Conservation (phyloP, 176 grass and related monocot species). For the Avena atlantica region DNA sequence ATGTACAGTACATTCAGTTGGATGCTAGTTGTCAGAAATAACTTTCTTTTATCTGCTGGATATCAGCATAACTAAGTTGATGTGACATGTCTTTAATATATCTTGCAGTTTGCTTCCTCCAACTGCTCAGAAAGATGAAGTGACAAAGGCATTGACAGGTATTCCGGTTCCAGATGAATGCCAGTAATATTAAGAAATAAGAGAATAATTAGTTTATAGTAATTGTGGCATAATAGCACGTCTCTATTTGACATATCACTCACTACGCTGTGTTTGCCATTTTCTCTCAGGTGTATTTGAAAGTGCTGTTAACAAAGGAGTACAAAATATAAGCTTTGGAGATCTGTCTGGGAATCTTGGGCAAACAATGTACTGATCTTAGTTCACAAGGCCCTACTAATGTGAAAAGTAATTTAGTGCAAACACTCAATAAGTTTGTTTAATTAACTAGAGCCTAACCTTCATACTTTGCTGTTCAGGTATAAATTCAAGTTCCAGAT, state of each 20-base stretch:
- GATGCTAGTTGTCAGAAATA: slow-evolving; percentile 25
- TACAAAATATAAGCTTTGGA: slow-evolving; percentile 96
- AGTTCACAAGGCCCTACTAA: slow-evolving; percentile 30
- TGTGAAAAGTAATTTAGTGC: not conserved
- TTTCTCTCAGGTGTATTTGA: slow-evolving; percentile 86
- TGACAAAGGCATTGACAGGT: slow-evolving; percentile 98
- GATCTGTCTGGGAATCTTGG: slow-evolving; percentile 98
- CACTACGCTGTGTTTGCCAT: slow-evolving; percentile 15
- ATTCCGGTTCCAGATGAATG: slow-evolving; percentile 38
- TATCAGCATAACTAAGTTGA: slow-evolving; percentile 19
- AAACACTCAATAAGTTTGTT: not conserved
- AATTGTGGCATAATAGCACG: slow-evolving; percentile 9
- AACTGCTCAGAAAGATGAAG: slow-evolving; percentile 92
- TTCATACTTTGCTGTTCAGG: slow-evolving; percentile 51
- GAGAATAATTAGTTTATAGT: not conserved
- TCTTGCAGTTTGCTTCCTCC: slow-evolving; percentile 88
- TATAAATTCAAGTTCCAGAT: slow-evolving; percentile 99
- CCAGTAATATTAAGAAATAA: slow-evolving; percentile 18
- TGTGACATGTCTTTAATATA: slow-evolving; percentile 32
- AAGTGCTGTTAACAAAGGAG: slow-evolving; percentile 95
- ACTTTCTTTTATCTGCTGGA: not conserved
- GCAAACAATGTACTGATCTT: slow-evolving; percentile 77
- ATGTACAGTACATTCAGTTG: slow-evolving; percentile 1
- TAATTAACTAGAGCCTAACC: slow-evolving; percentile 38
- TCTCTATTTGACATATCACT: slow-evolving; percentile 21